phyloP scores from a whole-genome alignment of 2,329 filamentous ascomycete species.

The Colletotrichum theobromicola region DNA sequence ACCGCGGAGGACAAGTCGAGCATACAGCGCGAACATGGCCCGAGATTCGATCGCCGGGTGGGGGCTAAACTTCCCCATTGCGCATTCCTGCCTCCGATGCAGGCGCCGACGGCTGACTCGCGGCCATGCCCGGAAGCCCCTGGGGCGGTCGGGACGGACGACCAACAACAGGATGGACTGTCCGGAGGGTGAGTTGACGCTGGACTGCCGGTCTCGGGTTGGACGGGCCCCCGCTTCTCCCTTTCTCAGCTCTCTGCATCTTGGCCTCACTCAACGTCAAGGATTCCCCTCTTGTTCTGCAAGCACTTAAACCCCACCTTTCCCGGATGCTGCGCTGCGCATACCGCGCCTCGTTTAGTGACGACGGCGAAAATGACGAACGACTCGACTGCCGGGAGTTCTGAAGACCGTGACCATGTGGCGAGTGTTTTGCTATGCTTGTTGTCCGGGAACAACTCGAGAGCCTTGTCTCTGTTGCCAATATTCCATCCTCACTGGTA shows the following conservation, averaged over 20 bases:
- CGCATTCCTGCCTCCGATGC: not conserved
- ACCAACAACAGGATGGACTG: not conserved
- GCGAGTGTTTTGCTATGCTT: not conserved
- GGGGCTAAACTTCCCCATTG: not conserved
- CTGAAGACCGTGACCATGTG: not conserved
- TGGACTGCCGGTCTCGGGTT: not conserved
- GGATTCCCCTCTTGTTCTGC: not conserved
- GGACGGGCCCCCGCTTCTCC: not conserved
- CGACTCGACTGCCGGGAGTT: not conserved
- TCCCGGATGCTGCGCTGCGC: not conserved
- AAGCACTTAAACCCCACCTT: not conserved
- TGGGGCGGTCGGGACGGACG: not conserved
- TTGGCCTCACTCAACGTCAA: not conserved
- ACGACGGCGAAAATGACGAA: not conserved
- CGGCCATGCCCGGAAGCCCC: not conserved
- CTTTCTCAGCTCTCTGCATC: not conserved
- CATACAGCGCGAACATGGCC: not conserved
- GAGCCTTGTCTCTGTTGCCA: not conserved
- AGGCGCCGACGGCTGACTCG: slow-evolving; percentile 7
- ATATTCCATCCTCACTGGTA: not conserved
- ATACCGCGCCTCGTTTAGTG: not conserved
- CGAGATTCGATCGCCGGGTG: not conserved
- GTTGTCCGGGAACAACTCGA: not conserved
- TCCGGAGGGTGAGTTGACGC: not conserved
- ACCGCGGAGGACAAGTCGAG: not conserved